Percentiles rank a stretch among this genome's conserved stretches.
phyloP scores from a whole-genome alignment of 257 asterid genomes.

The Solanum verrucosum region DNA sequence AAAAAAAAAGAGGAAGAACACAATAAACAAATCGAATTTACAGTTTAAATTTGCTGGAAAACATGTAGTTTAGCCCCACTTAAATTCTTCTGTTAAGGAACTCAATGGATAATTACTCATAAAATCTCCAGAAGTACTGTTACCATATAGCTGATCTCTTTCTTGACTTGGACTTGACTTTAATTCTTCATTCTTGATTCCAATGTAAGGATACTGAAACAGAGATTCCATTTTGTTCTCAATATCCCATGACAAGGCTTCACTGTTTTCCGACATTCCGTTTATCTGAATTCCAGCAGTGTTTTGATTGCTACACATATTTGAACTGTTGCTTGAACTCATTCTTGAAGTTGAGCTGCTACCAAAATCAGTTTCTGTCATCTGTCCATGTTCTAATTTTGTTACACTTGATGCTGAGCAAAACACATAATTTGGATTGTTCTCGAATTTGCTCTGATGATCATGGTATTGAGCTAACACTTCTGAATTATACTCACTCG shows the following conservation, averaged over 20 bases:
- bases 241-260: conserved; percentile 37
- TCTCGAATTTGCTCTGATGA: conserved; percentile 6
- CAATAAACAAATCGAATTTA: not conserved
- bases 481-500: not conserved
- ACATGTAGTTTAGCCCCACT: conserved; percentile 9
- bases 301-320: conserved; percentile 4
- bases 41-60: conserved; percentile 7
- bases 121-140: conserved; percentile 7
- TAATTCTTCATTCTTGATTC: conserved; percentile 28
- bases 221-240: conserved; percentile 33
- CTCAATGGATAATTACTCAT: conserved; percentile 22
- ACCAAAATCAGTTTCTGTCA: conserved; percentile 16
- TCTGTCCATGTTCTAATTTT: conserved; percentile 23
- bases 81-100: conserved; percentile 32
- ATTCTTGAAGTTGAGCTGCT: conserved; percentile 29
- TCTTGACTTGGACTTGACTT: conserved; percentile 11
- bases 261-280: conserved; percentile 8
- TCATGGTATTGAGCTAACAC: not conserved
- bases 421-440: conserved; percentile 9
- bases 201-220: conserved; percentile 16
- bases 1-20: not conserved
- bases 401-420: conserved; percentile 35
- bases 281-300: conserved; percentile 1
- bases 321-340: conserved; percentile 31
- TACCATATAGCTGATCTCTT: not conserved